Percentiles rank a stretch among this genome's conserved stretches.
Evolutionary conservation across 768 basidiomycete species (phyloP).

Genomic region (Kwoniella shandongensis): DNA sequence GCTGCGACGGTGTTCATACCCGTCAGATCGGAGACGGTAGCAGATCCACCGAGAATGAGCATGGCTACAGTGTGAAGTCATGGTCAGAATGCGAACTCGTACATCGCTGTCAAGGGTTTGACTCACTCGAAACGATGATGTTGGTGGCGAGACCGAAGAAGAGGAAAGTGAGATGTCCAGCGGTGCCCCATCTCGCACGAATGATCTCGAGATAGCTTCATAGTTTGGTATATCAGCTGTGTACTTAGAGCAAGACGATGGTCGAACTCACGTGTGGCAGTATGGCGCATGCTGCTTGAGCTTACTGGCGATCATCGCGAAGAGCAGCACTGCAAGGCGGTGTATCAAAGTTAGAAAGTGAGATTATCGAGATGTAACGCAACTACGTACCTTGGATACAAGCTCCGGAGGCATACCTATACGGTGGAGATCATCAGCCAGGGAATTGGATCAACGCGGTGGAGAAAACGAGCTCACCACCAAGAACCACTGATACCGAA

Average conservation of each 20-base stretch:
- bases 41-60: slow-evolving; percentile 60
- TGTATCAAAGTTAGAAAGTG: neutral
- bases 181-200: slow-evolving; percentile 67
- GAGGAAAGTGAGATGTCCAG: slow-evolving; percentile 80
- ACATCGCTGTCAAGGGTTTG: neutral
- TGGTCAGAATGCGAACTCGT: neutral
- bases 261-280: slow-evolving; percentile 39
- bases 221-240: neutral
- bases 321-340: slow-evolving; percentile 66
- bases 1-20: slow-evolving; percentile 89
- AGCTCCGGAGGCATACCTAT: slow-evolving; percentile 85
- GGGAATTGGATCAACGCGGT: neutral
- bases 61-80: slow-evolving; percentile 36
- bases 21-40: slow-evolving; percentile 81
- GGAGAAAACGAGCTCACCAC: slow-evolving; percentile 22
- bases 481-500: slow-evolving; percentile 81
- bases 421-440: slow-evolving; percentile 7
- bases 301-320: slow-evolving; percentile 86
- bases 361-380: neutral
- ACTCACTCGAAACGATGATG: slow-evolving; percentile 70
- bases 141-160: slow-evolving; percentile 89
- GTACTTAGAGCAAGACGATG: neutral
- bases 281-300: slow-evolving; percentile 83
- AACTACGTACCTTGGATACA: slow-evolving; percentile 62
- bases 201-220: slow-evolving; percentile 87